Percentiles rank a stretch among this genome's conserved stretches.
Conservation (phyloP, 306 rosid species). For the Medicago truncatula region MtrunA17r5.0-ANR NC_053047.1:6985501-6986000, state of each 20-base stretch:
- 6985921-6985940: not conserved
- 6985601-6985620: too few species aligned
- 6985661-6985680: too few species aligned
- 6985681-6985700: too few species aligned
- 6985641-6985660: too few species aligned
- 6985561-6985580: slow-evolving; percentile 30
- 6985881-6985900: slow-evolving; percentile 62
- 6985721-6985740: slow-evolving; percentile 5
- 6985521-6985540: slow-evolving; percentile 53
- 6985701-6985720: not conserved
- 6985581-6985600: too few species aligned
- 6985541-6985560: slow-evolving; percentile 56
- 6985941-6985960: slow-evolving; percentile 23
- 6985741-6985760: not conserved
- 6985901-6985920: slow-evolving; percentile 52
- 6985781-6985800: not conserved
- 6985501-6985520: slow-evolving; percentile 57
- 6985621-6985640: too few species aligned
- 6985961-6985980: slow-evolving; percentile 59
- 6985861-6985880: slow-evolving; percentile 60
- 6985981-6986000: slow-evolving; percentile 14
- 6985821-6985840: slow-evolving; percentile 39
- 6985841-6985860: slow-evolving; percentile 38
- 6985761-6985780: slow-evolving; percentile 29
- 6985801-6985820: slow-evolving; percentile 16